phyloP scores from a whole-genome alignment of 2,329 filamentous ascomycete genomes.

The Xenoacremonium recifei region DNA sequence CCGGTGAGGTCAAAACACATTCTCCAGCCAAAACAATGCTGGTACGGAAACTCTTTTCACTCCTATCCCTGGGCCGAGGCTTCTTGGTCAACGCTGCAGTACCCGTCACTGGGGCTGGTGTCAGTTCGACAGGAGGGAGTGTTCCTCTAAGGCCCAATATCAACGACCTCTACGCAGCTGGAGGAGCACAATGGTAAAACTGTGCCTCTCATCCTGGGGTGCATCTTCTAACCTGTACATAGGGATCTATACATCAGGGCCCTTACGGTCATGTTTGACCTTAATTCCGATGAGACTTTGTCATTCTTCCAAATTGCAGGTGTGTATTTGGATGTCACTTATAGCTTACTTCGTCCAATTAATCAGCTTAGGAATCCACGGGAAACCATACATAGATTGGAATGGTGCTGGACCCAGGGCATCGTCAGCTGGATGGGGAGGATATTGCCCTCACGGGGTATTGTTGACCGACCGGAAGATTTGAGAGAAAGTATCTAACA shows the following conservation, averaged over 20 bases:
- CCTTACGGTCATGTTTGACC: slow-evolving; percentile 41
- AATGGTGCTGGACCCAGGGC: slow-evolving; percentile 35
- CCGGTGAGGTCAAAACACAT: no score
- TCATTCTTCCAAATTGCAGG: slow-evolving; percentile 53
- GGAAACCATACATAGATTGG: slow-evolving; percentile 41
- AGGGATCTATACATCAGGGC: slow-evolving; percentile 52
- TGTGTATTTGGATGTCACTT: slow-evolving; percentile 17
- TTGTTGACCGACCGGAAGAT: slow-evolving; percentile 9
- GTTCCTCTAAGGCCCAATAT: slow-evolving; percentile 47
- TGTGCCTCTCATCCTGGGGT: not conserved
- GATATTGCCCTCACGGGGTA: slow-evolving; percentile 50
- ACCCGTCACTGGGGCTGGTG: slow-evolving; percentile 37
- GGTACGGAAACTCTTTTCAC: slow-evolving; percentile 17
- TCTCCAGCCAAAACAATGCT: no score
- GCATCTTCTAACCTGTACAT: slow-evolving; percentile 10
- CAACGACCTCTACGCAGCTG: slow-evolving; percentile 40
- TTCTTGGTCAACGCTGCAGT: slow-evolving; percentile 25
- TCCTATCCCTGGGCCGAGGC: slow-evolving; percentile 24
- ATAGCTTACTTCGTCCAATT: not conserved
- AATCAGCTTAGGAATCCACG: slow-evolving; percentile 37
- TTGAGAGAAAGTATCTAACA: slow-evolving; percentile 3
- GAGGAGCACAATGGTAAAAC: slow-evolving; percentile 43
- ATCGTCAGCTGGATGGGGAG: slow-evolving; percentile 32
- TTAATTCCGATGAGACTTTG: slow-evolving; percentile 37
- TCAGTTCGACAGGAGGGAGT: slow-evolving; percentile 35